A percentile compares a stretch with the other conserved stretches of the same genome.
These are phyloP conservation scores for Neospora caninum DNA, from an alignment of 169 alveolate species.

Conservation along the genomic window DNA sequence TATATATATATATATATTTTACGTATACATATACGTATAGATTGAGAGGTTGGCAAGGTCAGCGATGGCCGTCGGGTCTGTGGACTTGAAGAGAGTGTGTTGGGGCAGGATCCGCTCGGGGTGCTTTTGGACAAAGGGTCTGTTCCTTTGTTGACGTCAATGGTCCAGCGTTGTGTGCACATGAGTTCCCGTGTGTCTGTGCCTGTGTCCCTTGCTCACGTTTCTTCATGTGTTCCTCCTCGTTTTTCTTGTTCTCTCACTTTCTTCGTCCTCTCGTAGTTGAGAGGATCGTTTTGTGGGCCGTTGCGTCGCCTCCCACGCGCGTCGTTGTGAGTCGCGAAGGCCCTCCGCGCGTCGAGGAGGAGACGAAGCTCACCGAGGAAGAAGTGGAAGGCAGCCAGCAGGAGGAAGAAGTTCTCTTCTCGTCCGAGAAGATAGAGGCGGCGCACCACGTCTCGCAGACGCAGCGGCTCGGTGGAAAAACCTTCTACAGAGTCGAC, in stretches of 20 bases:
- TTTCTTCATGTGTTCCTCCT: neutral
- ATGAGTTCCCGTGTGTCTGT: neutral
- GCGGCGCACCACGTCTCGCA: conserved; percentile 24
- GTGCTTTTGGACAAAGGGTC: too few relatives aligned
- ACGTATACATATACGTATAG: neutral
- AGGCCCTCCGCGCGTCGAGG: neutral
- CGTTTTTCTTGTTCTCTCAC: neutral
- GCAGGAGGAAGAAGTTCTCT: neutral
- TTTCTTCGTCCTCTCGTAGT: neutral
- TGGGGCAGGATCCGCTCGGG: too few relatives aligned
- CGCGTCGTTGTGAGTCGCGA: neutral
- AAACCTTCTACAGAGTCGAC: neutral
- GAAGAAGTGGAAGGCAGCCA: neutral
- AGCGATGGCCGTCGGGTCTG: too few relatives aligned
- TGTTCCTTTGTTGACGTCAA: neutral
- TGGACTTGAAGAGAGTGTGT: too few relatives aligned
- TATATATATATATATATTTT: neutral
- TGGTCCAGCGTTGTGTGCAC: neutral
- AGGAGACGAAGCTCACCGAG: neutral
- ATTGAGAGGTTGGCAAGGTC: too few relatives aligned
- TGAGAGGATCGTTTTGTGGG: conserved; percentile 26
- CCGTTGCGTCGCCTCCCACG: neutral
- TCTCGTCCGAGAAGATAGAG: neutral
- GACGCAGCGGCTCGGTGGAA: neutral
- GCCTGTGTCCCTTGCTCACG: neutral